Percentiles rank a stretch among this genome's conserved stretches.
These are phyloP conservation scores for Colletotrichum salicis DNA, from an alignment of 2,329 filamentous ascomycete species.

Conservation along the genomic window DNA sequence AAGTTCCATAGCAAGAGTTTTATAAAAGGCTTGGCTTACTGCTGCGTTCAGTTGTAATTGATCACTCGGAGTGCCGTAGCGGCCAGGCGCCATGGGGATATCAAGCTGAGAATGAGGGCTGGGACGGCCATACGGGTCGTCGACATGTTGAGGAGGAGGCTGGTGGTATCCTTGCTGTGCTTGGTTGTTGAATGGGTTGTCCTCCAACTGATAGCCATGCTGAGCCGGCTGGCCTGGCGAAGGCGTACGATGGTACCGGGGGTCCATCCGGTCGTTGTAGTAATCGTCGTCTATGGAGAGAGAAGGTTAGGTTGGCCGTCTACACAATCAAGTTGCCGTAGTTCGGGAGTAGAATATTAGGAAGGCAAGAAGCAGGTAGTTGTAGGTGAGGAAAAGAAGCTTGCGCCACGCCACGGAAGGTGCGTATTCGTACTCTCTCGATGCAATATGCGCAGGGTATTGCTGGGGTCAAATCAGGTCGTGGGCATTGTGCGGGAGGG, in stretches of 20 bases:
- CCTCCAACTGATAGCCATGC: constrained; percentile 84
- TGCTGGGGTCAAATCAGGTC: constrained; percentile 19
- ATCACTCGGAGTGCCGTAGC: constrained; percentile 73
- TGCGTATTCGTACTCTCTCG: constrained; percentile 20
- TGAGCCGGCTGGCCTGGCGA: constrained; percentile 80
- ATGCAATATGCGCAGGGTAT: constrained; percentile 1
- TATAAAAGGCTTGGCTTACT: constrained; percentile 65
- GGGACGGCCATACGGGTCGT: constrained; percentile 73
- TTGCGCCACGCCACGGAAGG: constrained; percentile 31
- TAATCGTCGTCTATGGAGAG: constrained; percentile 65
- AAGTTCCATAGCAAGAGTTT: not conserved
- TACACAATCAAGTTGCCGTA: not conserved
- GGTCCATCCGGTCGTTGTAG: constrained; percentile 70
- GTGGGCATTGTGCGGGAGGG: constrained; percentile 26
- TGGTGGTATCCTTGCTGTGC: constrained; percentile 42
- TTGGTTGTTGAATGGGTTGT: constrained; percentile 71
- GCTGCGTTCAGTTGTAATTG: constrained; percentile 85
- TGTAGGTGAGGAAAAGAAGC: constrained; percentile 2
- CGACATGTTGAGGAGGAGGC: constrained; percentile 62
- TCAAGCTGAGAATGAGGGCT: constrained; percentile 23
- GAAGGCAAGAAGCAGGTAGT: constrained; percentile 25
- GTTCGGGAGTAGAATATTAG: not conserved
- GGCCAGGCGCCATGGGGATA: constrained; percentile 42
- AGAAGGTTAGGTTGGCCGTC: constrained; percentile 37
- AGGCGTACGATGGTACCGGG: constrained; percentile 70